Base-by-base conservation (phyloP, 306 rosid genomes). In the Prunus mume region DNA sequence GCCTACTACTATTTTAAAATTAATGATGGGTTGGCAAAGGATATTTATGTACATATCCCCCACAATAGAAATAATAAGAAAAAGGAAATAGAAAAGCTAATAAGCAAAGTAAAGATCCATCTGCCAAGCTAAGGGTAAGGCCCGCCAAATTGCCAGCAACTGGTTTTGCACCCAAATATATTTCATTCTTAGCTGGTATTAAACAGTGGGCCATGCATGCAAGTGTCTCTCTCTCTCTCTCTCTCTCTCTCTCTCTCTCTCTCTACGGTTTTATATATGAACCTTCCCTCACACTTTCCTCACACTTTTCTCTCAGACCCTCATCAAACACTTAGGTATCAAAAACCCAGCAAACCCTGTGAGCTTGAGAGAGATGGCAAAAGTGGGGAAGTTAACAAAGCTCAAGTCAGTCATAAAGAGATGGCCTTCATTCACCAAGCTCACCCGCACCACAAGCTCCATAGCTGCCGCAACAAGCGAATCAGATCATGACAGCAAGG, bases 371-470 rank as follows among this genome's bases (percentile, higher is more conserved):
- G 9, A 74, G 51, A 93, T 94, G 98, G 93, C 97, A 32, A 90
- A 88, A 83, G 18, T 80, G 0, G 96, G 91, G 51, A 94, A 86
- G 82, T 88, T 94, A 27, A 92, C 91, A 2, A 94, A 94, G 87
- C 91, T 94, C 51, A 94, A 88, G 82, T 90, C 96, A 24, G 97
- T 92, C 11, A 91, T 94, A 25, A 94, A 86, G 51, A 82, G 93
- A 60, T 89, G 88, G 91, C 97, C 95, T 6, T 89, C 98, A 19
- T 61, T 94, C 68, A 80, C 91, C 80, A 92, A 90, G 74, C 87
- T 90, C 66, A 24, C 83, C 74, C 90, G 97, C 80, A 70, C 72
- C 83, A 28, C 43, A 60, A 86, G 90, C 86, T 50, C 79, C 6
- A 46, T 83, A 10, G 28, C 64, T 20, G 73, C 88, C 38, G 57